phyloP scores from a whole-genome alignment of 2,329 filamentous ascomycete genomes.

The Aspergillus thermomutatus region DNA sequence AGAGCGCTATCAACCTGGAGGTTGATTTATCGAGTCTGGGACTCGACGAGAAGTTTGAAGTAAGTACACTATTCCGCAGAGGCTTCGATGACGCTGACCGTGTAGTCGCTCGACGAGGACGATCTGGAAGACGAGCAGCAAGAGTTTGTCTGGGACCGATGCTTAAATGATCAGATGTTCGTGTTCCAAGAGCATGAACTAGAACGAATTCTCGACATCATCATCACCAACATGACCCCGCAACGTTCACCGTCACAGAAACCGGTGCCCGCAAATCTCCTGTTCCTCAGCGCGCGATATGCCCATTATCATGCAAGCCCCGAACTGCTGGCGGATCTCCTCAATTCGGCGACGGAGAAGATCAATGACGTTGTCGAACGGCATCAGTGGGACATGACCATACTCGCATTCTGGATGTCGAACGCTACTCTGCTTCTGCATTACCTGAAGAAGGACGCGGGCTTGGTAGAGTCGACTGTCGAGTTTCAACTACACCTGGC shows the following conservation, averaged over 20 bases:
- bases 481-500: slow-evolving; percentile 91
- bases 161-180: slow-evolving; percentile 98
- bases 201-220: slow-evolving; percentile 85
- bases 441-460: slow-evolving; percentile 91
- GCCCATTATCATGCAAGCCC: slow-evolving; percentile 92
- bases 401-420: slow-evolving; percentile 97
- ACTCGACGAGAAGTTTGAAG: slow-evolving; percentile 92
- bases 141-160: slow-evolving; percentile 94
- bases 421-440: slow-evolving; percentile 94
- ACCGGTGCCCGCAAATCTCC: slow-evolving; percentile 92
- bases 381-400: slow-evolving; percentile 99
- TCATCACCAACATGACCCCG: slow-evolving; percentile 97
- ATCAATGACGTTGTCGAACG: slow-evolving; percentile 96
- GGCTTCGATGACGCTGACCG: not conserved
- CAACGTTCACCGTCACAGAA: slow-evolving; percentile 96
- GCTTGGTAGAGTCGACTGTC: slow-evolving; percentile 73
- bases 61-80: slow-evolving; percentile 42
- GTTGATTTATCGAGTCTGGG: slow-evolving; percentile 94
- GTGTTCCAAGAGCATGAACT: slow-evolving; percentile 96
- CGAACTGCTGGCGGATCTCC: slow-evolving; percentile 75
- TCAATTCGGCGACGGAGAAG: slow-evolving; percentile 86
- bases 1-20: slow-evolving; percentile 93
- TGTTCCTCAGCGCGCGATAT: slow-evolving; percentile 92
- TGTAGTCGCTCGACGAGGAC: slow-evolving; percentile 67
- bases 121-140: slow-evolving; percentile 85